phyloP scores from a whole-genome alignment of 1,139 yeast species.

The Nadsonia commutata region DNA sequence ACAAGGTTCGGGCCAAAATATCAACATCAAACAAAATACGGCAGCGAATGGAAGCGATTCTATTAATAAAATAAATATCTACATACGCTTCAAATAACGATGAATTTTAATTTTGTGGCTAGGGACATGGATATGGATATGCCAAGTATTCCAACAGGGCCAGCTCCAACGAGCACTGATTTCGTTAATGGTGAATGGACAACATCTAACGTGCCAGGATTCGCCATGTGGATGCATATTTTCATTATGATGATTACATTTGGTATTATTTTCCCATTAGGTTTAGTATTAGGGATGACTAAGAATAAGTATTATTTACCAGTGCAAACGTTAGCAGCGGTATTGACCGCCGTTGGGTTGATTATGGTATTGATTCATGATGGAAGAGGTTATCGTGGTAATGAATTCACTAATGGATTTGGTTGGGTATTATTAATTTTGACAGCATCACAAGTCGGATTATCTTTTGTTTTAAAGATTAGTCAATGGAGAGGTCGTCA shows the following conservation, averaged over 20 bases:
- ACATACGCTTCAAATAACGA: no score
- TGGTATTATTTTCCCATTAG: conserved; percentile 27
- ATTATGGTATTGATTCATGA: conserved; percentile 26
- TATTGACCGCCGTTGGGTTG: conserved; percentile 24
- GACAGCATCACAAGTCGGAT: conserved; percentile 17
- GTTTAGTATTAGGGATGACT: conserved; percentile 28
- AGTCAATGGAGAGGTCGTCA: conserved; percentile 15
- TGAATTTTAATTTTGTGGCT: background rate
- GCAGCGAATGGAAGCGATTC: no score
- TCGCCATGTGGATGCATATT: conserved; percentile 23
- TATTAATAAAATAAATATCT: no score
- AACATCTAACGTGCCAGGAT: conserved; percentile 7
- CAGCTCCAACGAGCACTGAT: conserved; percentile 1
- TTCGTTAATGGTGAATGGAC: conserved; percentile 7
- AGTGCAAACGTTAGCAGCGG: conserved; percentile 23
- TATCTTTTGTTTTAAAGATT: conserved; percentile 23
- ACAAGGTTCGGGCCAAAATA: no score
- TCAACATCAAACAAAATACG: no score
- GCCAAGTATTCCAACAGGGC: background rate
- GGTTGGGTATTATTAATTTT: conserved; percentile 19
- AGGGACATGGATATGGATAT: background rate
- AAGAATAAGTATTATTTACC: conserved; percentile 26
- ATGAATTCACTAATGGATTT: conserved; percentile 22
- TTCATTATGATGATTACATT: conserved; percentile 24
- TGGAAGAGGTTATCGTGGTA: conserved; percentile 22